Base-by-base conservation (phyloP, 2,329 filamentous ascomycete genomes). In the Sporothrix phasma region DNA sequence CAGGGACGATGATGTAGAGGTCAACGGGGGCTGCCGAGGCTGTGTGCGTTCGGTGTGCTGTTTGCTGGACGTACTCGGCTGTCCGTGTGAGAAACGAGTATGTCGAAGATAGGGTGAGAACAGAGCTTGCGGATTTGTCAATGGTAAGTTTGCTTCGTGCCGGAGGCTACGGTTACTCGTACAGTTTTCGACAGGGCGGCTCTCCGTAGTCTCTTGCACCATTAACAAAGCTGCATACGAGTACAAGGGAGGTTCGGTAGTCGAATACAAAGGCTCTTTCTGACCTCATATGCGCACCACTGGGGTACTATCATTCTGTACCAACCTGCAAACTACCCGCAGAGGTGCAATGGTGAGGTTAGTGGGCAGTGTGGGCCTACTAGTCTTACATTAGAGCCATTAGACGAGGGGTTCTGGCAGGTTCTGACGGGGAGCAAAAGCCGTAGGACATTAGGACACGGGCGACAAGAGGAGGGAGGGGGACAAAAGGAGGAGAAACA, bases 381-480 rank as follows among this genome's bases (percentile, higher is more conserved):
- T 51, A 54, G 31, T n/a, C n/a, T 54, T 31, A 39, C 31, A 24
- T 31, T 60, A n/a, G n/a, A n/a, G n/a, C n/a, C n/a, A n/a, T n/a
- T 46, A 46, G 43, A 46, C 58, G 41, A 58, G 37, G 43, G 41
- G 58, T 61, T 60, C 56, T 60, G 56, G 56, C 56, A 60, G 58
- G 43, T 47, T 61, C 29, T 61, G 43, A 37, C 26, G n/a, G 26
- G 43, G 43, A 37, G 45, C 11, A 47, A 47, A 37, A 61, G 26
- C 41, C 41, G 56, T 26, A 41, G 22, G 41, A 46, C 58, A 34
- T n/a, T n/a, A n/a, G n/a, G n/a, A n/a, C n/a, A n/a, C n/a, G n/a
- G n/a, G n/a, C n/a, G n/a, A n/a, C n/a, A n/a, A n/a, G n/a, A n/a
- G n/a, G n/a, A n/a, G n/a, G n/a, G 5, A 56, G 53, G 31, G 22